Percentiles rank a stretch among this genome's conserved stretches.
These are phyloP conservation scores for Circinella minor DNA, from an alignment of 371 early-diverging fungal genomes.

Conservation along the genomic window DNA sequence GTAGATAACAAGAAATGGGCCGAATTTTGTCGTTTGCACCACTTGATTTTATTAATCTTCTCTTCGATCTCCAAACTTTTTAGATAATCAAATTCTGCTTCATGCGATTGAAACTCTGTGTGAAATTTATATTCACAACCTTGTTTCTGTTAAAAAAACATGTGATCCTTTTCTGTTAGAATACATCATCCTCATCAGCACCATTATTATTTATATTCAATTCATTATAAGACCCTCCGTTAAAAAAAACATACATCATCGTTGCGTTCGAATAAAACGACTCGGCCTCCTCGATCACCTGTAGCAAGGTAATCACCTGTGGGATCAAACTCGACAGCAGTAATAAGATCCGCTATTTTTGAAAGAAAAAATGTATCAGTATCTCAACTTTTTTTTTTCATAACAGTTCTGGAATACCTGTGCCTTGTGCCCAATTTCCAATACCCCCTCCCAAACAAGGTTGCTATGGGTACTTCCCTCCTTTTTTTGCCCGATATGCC, in stretches of 20 bases:
- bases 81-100: conserved; percentile 99
- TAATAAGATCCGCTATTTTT: conserved; percentile 95
- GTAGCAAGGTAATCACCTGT: conserved; percentile 97
- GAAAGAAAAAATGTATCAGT: background rate
- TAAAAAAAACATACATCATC: conserved; percentile 75
- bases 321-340: conserved; percentile 97
- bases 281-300: conserved; percentile 94
- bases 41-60: conserved; percentile 98
- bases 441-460: no score
- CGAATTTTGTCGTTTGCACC: conserved; percentile 94
- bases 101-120: conserved; percentile 99
- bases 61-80: conserved; percentile 99
- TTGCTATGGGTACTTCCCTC: no score
- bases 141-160: conserved; percentile 76
- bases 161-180: background rate
- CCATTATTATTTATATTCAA: background rate
- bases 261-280: conserved; percentile 96
- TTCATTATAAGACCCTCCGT: no score
- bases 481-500: no score
- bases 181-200: background rate
- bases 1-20: conserved; percentile 97
- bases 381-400: background rate
- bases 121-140: conserved; percentile 99
- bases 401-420: no score
- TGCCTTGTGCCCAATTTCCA: no score